phyloP scores from a whole-genome alignment of 108 stramenopile genomes.

The Cyclotella cryptica region DNA sequence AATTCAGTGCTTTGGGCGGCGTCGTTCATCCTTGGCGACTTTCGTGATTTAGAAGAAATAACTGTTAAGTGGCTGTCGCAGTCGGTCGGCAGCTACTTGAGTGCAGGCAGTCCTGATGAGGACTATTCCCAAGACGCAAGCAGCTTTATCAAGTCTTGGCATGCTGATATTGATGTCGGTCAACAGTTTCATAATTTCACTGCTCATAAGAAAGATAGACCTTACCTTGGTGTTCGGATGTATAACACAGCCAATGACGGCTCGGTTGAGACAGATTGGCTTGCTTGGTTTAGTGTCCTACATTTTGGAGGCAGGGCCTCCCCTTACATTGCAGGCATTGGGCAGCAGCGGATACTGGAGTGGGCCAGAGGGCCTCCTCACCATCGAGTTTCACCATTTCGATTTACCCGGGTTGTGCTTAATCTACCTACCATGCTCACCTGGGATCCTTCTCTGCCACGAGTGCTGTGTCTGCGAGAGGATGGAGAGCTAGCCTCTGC shows the following conservation, averaged over 20 bases:
- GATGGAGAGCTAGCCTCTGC: conserved; percentile 2
- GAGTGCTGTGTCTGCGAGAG: background rate
- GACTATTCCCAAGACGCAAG: background rate
- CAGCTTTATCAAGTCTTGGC: conserved; percentile 2
- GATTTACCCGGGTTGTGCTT: conserved; percentile 1
- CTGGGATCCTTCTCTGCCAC: conserved; percentile 2
- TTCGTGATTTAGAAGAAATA: conserved; percentile 16
- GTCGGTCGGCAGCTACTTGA: conserved; percentile 12
- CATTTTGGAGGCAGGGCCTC: conserved; percentile 12
- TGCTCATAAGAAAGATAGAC: background rate
- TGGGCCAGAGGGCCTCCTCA: background rate
- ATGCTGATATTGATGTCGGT: conserved; percentile 14
- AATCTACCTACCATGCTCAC: background rate
- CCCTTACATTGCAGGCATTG: conserved; percentile 8
- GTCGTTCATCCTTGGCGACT: background rate
- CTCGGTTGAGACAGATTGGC: background rate
- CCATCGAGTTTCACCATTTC: background rate
- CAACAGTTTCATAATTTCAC: conserved; percentile 16
- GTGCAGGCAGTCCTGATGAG: background rate
- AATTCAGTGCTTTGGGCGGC: conserved; percentile 3
- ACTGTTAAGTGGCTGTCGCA: conserved; percentile 21
- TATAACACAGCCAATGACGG: conserved; percentile 1
- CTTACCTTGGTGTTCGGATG: background rate
- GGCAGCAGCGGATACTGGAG: conserved; percentile 4
- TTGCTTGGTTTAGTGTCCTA: background rate